Evolutionary conservation across 129 eudicot species (phyloP), one percentile per base, ranked within the genome.

Genomic region (Saposhnikovia divaricata): DNA sequence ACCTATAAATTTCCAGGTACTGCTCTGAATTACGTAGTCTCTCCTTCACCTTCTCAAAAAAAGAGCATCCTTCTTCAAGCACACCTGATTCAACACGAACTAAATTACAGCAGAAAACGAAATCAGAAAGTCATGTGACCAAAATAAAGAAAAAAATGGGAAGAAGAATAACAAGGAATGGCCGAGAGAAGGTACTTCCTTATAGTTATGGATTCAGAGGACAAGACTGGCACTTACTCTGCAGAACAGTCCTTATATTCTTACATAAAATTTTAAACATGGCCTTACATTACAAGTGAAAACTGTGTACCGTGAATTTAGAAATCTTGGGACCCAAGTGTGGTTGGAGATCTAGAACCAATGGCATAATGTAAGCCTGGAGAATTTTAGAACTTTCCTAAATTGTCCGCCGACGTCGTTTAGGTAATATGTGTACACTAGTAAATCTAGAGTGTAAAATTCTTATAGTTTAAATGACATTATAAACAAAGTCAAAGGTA

Each of bases 41-140:
- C 79, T 87, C 91, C 85, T 85, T 91, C 83, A 93, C 97, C 80
- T 85, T 91, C 79, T 88, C 93, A 77, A 85, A 85, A 77, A 91
- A 85, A 77, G 86, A 79, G 81, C 87, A 46, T 83, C 81, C 89
- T 76, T 83, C 87, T 46, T 83, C 90, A 59, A 80, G 89, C 85
- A 88, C 81, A 71, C 89, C 97, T 93, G 89, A 69, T 69, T 51
- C 73, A 65, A 81, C 10, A 23, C 31, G 44, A 77, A 74, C 71
- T 74, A 77, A 72, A 69, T 74, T 53, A 81, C 61, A 68, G 75
- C 75, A 42, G 76, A 42, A 39, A 21, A 38, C 21, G 16, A 39
- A 11, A 42, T 12, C 27, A 72, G 25, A 61, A n/a, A 21, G 13
- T 27, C 69, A n/a, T n/a, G 68, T 59, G 34, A 4, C 15, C 69